Base-by-base conservation (phyloP, 2,329 filamentous ascomycete genomes). In the Metarhizium sp. region DNA sequence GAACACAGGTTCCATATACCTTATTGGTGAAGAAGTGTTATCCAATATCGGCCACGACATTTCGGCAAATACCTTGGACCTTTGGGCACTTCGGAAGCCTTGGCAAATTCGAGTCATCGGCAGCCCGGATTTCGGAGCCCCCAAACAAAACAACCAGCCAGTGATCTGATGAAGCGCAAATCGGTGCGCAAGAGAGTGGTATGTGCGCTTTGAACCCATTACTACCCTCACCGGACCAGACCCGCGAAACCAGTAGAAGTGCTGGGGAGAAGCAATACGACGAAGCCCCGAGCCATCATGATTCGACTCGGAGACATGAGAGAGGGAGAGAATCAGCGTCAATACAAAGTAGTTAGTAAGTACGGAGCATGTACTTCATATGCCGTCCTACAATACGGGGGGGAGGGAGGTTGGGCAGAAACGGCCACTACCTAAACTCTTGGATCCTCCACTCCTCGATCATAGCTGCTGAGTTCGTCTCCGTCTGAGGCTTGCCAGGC, bases 391-490 rank as follows among this genome's bases (percentile, higher is more conserved):
- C 32, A 34, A 11, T 34, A 34, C 6, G 32, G 32, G 6, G 11
- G 10, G 18, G 20, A 45, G 42, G 42, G 42, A 48, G 52, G 55
- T 57, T 48, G 52, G 55, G 55, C 48, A 57, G 34, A 52, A 57
- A 52, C 36, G 55, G 49, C 55, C 48, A 36, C 20, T 48, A 48
- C 45, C 25, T 48, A 25, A 48, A 16, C 25, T 48, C 45, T 29
- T 8, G 45, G 18, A 48, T 48, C 18, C 18, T 48, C 25, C 16
- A 48, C 45, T 48, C n/a, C n/a, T 46, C 20, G 43, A 25, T 18
- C 20, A 29, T 3, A 13, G 43, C 18, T 46, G 43, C 43, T 46
- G 25, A 46, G 25, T 46, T 25, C 43, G 43, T 46, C 43, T 29
- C 18, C 8, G 43, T 25, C 20, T 48, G 20, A 29, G 45, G 50